A percentile compares a stretch with the other conserved stretches of the same genome.
phyloP scores from a whole-genome alignment of 192 early-diverging fungal genomes.

The Thamnidium elegans region DNA sequence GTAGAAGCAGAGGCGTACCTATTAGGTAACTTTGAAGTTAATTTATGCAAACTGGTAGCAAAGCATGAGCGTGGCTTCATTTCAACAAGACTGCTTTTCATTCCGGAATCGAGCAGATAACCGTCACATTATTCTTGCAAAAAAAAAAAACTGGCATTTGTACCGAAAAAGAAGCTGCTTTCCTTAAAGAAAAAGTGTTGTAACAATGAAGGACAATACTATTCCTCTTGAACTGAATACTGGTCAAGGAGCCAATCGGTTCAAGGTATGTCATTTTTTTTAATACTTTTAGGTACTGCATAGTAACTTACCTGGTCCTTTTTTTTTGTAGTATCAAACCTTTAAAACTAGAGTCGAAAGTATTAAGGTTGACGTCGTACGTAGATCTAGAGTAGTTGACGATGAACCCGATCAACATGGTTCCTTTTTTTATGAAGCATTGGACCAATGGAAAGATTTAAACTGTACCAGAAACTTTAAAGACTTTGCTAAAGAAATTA shows the following conservation, averaged over 20 bases:
- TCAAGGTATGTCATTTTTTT: constrained; percentile 45
- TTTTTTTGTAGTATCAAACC: constrained; percentile 64
- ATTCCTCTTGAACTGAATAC: constrained; percentile 60
- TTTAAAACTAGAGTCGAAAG: constrained; percentile 68
- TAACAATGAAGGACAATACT: constrained; percentile 39
- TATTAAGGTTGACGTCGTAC: constrained; percentile 82
- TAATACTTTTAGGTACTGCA: too few relatives aligned
- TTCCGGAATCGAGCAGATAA: too few relatives aligned
- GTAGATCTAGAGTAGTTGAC: constrained; percentile 55
- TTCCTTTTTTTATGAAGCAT: constrained; percentile 81
- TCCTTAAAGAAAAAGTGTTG: constrained; percentile 1
- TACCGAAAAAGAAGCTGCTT: background rate
- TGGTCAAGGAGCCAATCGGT: constrained; percentile 63
- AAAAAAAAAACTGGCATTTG: too few relatives aligned
- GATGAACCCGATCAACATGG: constrained; percentile 58
- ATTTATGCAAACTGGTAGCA: too few relatives aligned
- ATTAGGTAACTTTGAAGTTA: too few relatives aligned
- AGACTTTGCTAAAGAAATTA: constrained; percentile 65
- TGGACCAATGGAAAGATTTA: constrained; percentile 86
- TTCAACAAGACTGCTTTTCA: too few relatives aligned
- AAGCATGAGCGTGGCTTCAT: too few relatives aligned
- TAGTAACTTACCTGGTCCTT: background rate
- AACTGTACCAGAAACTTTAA: constrained; percentile 85
- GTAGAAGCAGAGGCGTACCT: constrained; percentile 10
- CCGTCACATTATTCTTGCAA: too few relatives aligned